A percentile compares a stretch with the other conserved stretches of the same genome.
Evolutionary conservation across 2,329 filamentous ascomycete species (phyloP).

Genomic region (Diaporthe citrichinensis): DNA sequence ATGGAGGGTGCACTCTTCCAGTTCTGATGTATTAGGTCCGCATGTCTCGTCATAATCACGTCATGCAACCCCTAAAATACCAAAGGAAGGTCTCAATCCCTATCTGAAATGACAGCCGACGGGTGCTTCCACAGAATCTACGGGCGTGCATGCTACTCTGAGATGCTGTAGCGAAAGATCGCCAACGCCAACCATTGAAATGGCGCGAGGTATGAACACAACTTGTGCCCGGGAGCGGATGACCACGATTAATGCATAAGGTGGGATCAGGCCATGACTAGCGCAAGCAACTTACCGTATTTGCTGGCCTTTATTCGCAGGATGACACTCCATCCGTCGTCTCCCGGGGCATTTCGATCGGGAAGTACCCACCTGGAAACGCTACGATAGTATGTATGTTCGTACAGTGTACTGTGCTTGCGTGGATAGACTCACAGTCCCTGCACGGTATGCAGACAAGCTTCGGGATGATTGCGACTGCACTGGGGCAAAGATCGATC

Average conservation of each 20-base stretch:
- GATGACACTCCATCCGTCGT: no score
- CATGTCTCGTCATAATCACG: not conserved
- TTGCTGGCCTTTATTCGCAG: not conserved
- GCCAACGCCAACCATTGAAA: not conserved
- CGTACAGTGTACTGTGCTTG: slow-evolving; percentile 6
- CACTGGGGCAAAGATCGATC: slow-evolving; percentile 7
- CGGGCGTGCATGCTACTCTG: slow-evolving; percentile 2
- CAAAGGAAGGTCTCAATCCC: not conserved
- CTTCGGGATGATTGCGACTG: not conserved
- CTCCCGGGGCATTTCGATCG: not conserved
- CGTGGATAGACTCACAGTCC: not conserved
- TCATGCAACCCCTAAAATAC: slow-evolving; percentile 12
- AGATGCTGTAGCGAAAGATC: slow-evolving; percentile 5
- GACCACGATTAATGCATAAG: not conserved
- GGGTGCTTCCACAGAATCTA: not conserved
- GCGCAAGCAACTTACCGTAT: not conserved
- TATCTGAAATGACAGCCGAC: not conserved
- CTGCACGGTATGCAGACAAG: slow-evolving; percentile 4
- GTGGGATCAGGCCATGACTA: slow-evolving; percentile 4
- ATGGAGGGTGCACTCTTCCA: not conserved
- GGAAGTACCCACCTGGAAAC: not conserved
- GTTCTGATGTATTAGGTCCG: slow-evolving; percentile 3
- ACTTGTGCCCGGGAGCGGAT: not conserved
- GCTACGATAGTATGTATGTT: not conserved
- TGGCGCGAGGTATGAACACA: not conserved